Conservation (phyloP, 2,329 filamentous ascomycete species). For the Venturia effusa region DNA sequence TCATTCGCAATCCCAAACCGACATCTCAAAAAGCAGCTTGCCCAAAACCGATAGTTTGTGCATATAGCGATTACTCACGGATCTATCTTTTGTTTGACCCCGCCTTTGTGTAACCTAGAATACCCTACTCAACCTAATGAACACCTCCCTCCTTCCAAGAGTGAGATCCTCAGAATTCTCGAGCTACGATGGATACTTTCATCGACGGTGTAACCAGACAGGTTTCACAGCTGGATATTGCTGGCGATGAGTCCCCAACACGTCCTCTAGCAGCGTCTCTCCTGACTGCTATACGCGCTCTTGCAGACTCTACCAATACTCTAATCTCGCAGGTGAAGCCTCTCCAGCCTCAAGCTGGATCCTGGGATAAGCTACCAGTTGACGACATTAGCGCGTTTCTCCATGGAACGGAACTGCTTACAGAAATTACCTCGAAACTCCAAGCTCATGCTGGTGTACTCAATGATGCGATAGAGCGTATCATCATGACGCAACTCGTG, state of each 20-base stretch:
- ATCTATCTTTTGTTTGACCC: neutral
- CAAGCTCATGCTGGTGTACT: neutral
- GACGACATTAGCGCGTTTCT: neutral
- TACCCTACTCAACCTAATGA: neutral
- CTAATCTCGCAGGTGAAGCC: neutral
- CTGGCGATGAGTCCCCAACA: too few species aligned
- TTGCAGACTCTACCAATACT: neutral
- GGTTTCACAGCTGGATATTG: neutral
- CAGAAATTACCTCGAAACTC: neutral
- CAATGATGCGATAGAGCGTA: neutral
- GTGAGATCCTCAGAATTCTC: neutral
- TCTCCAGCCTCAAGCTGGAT: neutral
- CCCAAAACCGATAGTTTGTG: too few species aligned
- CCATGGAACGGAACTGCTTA: neutral
- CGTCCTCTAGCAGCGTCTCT: neutral
- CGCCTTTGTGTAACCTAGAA: neutral
- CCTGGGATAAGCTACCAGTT: neutral
- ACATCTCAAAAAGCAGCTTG: too few species aligned
- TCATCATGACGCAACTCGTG: neutral
- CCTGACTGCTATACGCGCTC: neutral
- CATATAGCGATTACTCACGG: neutral
- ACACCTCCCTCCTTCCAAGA: neutral
- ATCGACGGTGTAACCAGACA: neutral
- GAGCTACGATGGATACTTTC: neutral
- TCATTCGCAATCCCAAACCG: too few species aligned